Evolutionary conservation across 176 grass and related monocot genomes (phyloP).

Genomic region (Puccinellia tenuiflora): DNA sequence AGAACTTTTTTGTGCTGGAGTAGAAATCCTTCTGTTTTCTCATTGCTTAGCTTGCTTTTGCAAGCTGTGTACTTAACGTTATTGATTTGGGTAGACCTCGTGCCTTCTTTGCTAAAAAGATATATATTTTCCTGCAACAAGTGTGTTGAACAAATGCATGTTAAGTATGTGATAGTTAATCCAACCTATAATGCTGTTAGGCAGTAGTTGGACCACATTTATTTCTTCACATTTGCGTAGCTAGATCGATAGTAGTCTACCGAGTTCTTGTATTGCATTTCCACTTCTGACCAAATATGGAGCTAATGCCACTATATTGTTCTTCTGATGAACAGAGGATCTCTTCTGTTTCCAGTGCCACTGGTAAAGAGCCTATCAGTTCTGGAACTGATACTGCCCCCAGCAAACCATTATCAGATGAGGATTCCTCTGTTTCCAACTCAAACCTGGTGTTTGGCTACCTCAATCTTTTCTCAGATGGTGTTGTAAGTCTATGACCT

Average conservation of each 20-base stretch:
- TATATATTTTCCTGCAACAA: background rate
- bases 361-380: conserved; percentile 28
- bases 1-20: background rate
- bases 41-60: background rate
- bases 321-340: conserved; percentile 49
- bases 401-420: conserved; percentile 26
- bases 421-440: conserved; percentile 31
- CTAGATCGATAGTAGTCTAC: background rate
- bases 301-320: background rate
- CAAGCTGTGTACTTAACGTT: background rate
- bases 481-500: conserved; percentile 77
- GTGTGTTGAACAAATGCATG: background rate
- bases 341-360: conserved; percentile 21
- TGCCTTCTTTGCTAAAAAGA: no score
- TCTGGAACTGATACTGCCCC: conserved; percentile 24
- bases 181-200: background rate
- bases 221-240: background rate
- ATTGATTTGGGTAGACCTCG: background rate
- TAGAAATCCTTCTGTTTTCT: background rate
- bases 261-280: conserved; percentile 4
- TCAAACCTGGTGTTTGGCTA: conserved; percentile 96
- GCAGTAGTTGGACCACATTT: background rate
- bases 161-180: background rate
- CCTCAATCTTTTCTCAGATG: conserved; percentile 98
- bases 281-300: background rate